Evolutionary conservation across 257 asterid species (phyloP), one percentile per base, ranked within the genome.

Genomic region (Gentiana dahurica): DNA sequence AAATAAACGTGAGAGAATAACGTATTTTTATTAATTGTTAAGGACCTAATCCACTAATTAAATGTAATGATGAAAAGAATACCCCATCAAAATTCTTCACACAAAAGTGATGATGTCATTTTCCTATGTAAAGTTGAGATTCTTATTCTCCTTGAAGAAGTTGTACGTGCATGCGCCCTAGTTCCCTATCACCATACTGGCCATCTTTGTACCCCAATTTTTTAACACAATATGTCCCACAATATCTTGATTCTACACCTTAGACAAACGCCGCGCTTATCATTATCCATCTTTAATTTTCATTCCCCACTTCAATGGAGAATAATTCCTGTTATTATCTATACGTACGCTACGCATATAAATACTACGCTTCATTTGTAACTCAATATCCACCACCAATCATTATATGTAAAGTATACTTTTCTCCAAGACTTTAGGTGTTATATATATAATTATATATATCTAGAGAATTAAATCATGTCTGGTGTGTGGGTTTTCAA

Each of bases 401-500:
- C 35, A 58, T 34, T 24, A 47, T 36, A 43, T 44, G 33, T 12
- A 24, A 24, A 24, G 24, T 24, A 24, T 34, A 8, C 34, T 51
- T 37, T 36, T 57, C 45, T 57, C 63, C 41, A 36, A 50, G 3
- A 6, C 3, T 33, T 36, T 12, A 54, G 8, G 0, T 36, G 12
- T 5, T 5, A 37, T 4, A 3, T 13, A 37, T 34, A 24, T 13
- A 55, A 13, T 8, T 13, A 37, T 39, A 3, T 39, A 37, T 49
- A 7, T 55, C 12, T 5, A 5, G 6, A 36, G 10, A 36, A 6
- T 12, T 8, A 53, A 33, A 32, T 12, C 2, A 87, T 89, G 97
- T 74, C 97, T n/a, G 97, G 97, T 1, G 97, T 89, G 12, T 85
- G 95, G 94, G 83, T 83, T 13, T 89, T 89, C 85, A 75, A 78